Percentiles rank a stretch among this genome's conserved stretches.
These are phyloP conservation scores for Stachybotrys chartarum DNA, from an alignment of 2,329 filamentous ascomycete genomes.

Conservation along the genomic window DNA sequence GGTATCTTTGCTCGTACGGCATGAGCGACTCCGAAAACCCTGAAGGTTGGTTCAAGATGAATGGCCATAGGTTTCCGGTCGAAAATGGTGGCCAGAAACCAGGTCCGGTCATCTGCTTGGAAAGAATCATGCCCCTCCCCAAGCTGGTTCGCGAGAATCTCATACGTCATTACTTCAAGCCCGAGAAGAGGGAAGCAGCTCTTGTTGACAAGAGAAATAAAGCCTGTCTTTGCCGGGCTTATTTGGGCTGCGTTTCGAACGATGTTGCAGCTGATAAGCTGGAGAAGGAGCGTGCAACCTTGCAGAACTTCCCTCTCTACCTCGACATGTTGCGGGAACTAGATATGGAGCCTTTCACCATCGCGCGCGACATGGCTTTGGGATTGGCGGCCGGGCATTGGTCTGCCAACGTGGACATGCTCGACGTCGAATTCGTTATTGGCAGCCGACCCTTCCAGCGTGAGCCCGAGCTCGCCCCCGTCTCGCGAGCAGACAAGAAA, in stretches of 20 bases:
- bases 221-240: conserved; percentile 1
- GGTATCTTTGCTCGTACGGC: not conserved
- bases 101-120: not conserved
- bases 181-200: not conserved
- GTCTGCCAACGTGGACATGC: not conserved
- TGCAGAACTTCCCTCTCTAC: conserved; percentile 4
- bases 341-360: conserved; percentile 1
- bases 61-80: not conserved
- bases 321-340: conserved; percentile 1
- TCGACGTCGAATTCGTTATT: not conserved
- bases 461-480: not conserved
- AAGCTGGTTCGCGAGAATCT: conserved; percentile 1
- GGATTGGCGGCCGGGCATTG: conserved; percentile 2
- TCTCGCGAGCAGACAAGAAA: too few relatives aligned
- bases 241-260: not conserved
- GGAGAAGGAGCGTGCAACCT: not conserved
- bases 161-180: conserved; percentile 2
- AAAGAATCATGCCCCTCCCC: conserved; percentile 3
- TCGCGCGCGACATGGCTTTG: conserved; percentile 3
- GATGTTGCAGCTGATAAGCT: not conserved
- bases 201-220: conserved; percentile 1
- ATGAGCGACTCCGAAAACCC: not conserved
- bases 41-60: not conserved
- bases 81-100: conserved; percentile 3
- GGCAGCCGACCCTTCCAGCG: not conserved